These are phyloP conservation scores for Carex sylvatica DNA, from an alignment of 202 grass and related monocot genomes.

Conservation along the genomic window DNA sequence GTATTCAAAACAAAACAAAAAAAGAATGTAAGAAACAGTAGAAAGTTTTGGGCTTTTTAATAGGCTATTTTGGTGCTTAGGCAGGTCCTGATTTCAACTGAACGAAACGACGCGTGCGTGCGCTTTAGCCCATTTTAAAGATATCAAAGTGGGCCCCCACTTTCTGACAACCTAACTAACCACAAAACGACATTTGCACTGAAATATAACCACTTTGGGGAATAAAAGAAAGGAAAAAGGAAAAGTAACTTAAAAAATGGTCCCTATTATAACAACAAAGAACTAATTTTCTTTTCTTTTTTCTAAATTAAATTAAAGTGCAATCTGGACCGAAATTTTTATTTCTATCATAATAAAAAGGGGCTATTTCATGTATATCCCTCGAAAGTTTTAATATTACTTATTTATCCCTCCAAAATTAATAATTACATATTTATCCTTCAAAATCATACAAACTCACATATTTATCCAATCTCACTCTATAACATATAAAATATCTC, in stretches of 20 bases:
- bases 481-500: too few species aligned
- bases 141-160: not conserved
- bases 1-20: too few species aligned
- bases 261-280: not conserved
- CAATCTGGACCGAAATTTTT: not conserved
- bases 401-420: too few species aligned
- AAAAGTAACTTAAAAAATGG: not conserved
- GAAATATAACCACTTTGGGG: not conserved
- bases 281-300: not conserved
- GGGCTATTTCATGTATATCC: too few species aligned
- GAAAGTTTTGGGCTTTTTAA: not conserved
- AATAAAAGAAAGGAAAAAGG: not conserved
- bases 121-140: not conserved
- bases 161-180: constrained; percentile 3
- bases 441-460: too few species aligned
- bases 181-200: not conserved
- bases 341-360: too few species aligned
- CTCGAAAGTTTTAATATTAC: too few species aligned
- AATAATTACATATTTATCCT: too few species aligned
- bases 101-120: not conserved
- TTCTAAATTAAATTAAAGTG: not conserved
- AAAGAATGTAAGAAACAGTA: not conserved
- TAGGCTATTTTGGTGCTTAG: not conserved
- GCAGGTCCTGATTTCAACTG: not conserved
- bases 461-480: too few species aligned